These are phyloP conservation scores for Boletus sensibilis DNA, from an alignment of 768 basidiomycete genomes.

Conservation along the genomic window DNA sequence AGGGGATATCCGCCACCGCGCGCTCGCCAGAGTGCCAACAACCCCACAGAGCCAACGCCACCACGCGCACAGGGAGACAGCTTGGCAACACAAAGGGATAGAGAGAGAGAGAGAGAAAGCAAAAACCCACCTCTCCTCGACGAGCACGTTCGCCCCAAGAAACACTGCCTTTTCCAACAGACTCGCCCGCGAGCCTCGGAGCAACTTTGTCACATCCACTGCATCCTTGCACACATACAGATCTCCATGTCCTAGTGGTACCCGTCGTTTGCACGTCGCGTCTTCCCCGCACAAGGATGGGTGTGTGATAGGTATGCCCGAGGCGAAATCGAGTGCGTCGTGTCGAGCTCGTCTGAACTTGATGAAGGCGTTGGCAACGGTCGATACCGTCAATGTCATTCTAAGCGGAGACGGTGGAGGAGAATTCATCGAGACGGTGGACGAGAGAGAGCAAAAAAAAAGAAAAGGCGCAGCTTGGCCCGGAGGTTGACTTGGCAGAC, in stretches of 20 bases:
- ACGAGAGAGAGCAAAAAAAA: background rate
- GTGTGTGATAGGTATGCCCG: constrained; percentile 41
- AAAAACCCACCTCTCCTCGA: constrained; percentile 66
- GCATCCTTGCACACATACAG: constrained; percentile 59
- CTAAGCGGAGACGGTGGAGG: constrained; percentile 24
- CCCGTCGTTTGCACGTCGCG: constrained; percentile 27
- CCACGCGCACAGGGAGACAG: background rate
- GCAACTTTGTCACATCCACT: constrained; percentile 57
- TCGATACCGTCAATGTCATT: constrained; percentile 25
- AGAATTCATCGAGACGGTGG: constrained; percentile 12
- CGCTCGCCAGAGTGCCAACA: background rate
- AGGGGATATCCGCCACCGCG: background rate
- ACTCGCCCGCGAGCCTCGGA: constrained; percentile 52
- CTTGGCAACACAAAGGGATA: background rate
- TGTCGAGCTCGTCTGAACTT: constrained; percentile 46
- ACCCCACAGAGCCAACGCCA: background rate
- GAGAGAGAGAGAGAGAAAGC: background rate
- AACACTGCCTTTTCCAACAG: constrained; percentile 50
- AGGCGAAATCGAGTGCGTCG: constrained; percentile 36
- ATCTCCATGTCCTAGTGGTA: constrained; percentile 39
- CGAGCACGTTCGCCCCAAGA: constrained; percentile 58
- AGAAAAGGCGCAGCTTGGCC: background rate
- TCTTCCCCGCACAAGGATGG: constrained; percentile 30
- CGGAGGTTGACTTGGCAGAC: background rate
- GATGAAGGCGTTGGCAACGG: constrained; percentile 55